phyloP scores from a whole-genome alignment of 2,329 filamentous ascomycete species.

The Amphichorda felina region DNA sequence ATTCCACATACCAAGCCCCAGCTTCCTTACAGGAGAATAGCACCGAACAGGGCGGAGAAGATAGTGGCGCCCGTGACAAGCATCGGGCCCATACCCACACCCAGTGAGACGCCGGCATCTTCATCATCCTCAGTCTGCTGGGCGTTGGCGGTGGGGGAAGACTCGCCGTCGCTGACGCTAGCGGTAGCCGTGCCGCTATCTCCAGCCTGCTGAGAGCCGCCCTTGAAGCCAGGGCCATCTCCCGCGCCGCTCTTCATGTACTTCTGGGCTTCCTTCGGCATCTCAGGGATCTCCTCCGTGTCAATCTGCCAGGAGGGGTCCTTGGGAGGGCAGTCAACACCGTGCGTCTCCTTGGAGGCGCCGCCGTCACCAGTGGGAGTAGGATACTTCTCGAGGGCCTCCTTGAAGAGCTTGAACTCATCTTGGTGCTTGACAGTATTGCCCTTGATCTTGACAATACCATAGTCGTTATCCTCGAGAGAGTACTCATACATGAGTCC shows the following conservation, averaged over 20 bases:
- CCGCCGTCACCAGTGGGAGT: conserved; percentile 39
- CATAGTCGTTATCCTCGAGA: conserved; percentile 66
- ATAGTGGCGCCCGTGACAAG: conserved; percentile 21
- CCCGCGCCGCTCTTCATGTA: conserved; percentile 43
- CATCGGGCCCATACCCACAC: conserved; percentile 18
- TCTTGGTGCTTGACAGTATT: conserved; percentile 37
- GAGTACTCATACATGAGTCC: conserved; percentile 96
- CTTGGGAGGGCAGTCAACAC: conserved; percentile 35
- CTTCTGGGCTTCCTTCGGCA: conserved; percentile 36
- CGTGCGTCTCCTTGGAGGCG: conserved; percentile 31
- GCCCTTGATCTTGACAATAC: conserved; percentile 58
- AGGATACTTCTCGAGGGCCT: conserved; percentile 34
- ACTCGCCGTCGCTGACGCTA: conserved; percentile 20
- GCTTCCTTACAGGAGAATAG: conserved; percentile 23
- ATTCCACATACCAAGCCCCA: neutral
- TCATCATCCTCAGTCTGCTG: conserved; percentile 10
- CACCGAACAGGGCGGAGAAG: conserved; percentile 21
- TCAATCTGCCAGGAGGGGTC: conserved; percentile 39
- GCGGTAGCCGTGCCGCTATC: conserved; percentile 34
- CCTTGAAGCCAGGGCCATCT: conserved; percentile 37
- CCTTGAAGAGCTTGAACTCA: conserved; percentile 49
- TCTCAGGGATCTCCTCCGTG: conserved; percentile 34
- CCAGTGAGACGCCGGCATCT: conserved; percentile 16
- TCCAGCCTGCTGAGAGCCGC: conserved; percentile 41
- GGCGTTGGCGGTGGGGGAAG: conserved; percentile 13